Base-by-base conservation (phyloP, 108 stramenopile genomes). In the Discostella pseudostelligera region DNA sequence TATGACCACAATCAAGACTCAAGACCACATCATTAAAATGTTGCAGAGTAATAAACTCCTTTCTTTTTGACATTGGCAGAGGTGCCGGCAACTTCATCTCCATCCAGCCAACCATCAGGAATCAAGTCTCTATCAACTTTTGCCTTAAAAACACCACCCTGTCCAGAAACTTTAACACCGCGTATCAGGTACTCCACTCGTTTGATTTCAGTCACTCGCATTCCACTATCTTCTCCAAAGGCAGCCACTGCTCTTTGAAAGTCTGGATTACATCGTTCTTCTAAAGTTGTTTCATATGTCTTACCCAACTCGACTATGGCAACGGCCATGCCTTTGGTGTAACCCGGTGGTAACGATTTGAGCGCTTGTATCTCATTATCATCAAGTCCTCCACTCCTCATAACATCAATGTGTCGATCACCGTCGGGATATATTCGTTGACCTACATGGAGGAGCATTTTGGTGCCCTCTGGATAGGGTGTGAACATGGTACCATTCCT, bases 401-500 rank as follows among this genome's bases (percentile, higher is more conserved):
- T 78, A 7, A 93, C 80, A 17, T 86, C 83, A 19, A 83, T 55
- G 37, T 88, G 88, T 25, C 74, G 72, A 43, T 83, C 69, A 10
- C 85, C 87, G 63, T 93, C 92, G 35, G 88, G 92, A 62, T 89
- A 93, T 0, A 67, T 87, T 54, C 88, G 48, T 58, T 73, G 85
- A 9, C 92, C 92, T 6, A 88, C 89, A 55, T 89, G 88, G 10
- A 93, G 75, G 0, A 88, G 62, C 71, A 93, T 76, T 46, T 72
- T 74, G 3, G 88, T 88, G 11, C 92, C 92, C 46, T 83, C 79
- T 13, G 78, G 56, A 48, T 87, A 85, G 22, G 76, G 61, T 21
- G 68, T 68, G 64, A 93, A 93, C 87, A 93, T 90, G 14, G 88
- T 86, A 13, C 87, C 83, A 63, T 93, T 93, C 6, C 92, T 72